Evolutionary conservation across 164 flowering plant genomes (phyloP).

Genomic region (Vitis cinerea): DNA sequence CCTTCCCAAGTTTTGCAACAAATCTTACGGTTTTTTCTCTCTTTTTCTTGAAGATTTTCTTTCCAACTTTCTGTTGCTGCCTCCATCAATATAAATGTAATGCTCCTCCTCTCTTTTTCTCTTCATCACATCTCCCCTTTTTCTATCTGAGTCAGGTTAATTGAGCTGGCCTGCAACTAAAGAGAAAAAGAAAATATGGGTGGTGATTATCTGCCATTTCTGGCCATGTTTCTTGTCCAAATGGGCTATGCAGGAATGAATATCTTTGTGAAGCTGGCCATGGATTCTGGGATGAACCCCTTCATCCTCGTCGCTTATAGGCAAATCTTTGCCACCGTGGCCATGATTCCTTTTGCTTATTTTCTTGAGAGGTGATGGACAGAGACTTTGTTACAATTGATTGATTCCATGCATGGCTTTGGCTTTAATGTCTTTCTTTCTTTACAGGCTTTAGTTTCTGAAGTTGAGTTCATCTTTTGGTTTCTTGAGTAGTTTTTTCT

Average conservation of each 20-base stretch:
- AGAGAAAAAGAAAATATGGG: conserved; percentile 9
- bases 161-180: background rate
- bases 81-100: background rate
- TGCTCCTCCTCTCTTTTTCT: conserved; percentile 3
- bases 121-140: background rate
- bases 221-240: conserved; percentile 66
- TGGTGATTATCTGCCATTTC: conserved; percentile 37
- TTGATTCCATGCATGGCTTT: no score
- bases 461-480: no score
- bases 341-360: conserved; percentile 54
- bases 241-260: conserved; percentile 66
- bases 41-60: background rate
- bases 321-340: conserved; percentile 60
- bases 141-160: no score
- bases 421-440: no score
- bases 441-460: no score
- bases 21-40: conserved; percentile 11
- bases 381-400: no score
- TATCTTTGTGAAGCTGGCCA: conserved; percentile 56
- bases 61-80: conserved; percentile 17
- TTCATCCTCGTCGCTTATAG: conserved; percentile 65
- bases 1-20: conserved; percentile 19
- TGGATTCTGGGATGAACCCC: conserved; percentile 75
- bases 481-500: no score
- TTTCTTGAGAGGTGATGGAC: conserved; percentile 52